Evolutionary conservation across 768 basidiomycete species (phyloP).

Genomic region (Lactifluus subvellereus): DNA sequence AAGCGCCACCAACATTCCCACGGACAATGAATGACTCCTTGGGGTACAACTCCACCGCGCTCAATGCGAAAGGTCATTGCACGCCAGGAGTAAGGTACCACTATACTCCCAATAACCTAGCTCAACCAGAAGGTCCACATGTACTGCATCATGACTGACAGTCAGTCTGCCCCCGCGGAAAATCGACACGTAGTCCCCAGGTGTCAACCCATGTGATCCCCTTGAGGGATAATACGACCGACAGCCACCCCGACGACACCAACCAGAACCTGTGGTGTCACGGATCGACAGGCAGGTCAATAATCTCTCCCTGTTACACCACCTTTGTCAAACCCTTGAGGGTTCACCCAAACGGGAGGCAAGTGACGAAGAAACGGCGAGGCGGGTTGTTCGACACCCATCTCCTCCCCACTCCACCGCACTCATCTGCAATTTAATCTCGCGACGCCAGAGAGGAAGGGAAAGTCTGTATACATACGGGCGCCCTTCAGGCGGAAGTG

Average conservation of each 20-base stretch:
- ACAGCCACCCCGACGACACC: background rate
- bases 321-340: conserved; percentile 14
- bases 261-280: background rate
- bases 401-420: background rate
- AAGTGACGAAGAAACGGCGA: background rate
- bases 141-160: background rate
- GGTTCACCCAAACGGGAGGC: background rate
- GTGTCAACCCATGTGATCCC: background rate
- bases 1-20: background rate
- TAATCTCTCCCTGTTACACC: background rate
- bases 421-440: background rate
- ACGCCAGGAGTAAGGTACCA: background rate
- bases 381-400: background rate
- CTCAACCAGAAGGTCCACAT: background rate
- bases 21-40: background rate
- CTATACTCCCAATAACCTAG: too few relatives aligned
- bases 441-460: background rate
- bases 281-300: background rate
- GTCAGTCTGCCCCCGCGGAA: background rate
- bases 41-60: background rate
- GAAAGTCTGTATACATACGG: background rate
- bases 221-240: conserved; percentile 5
- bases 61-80: background rate
- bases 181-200: background rate
- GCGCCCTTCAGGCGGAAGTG: conserved; percentile 7